A percentile compares a stretch with the other conserved stretches of the same genome.
Evolutionary conservation across 306 rosid species (phyloP).

Genomic region (Gastrolobium villosum): DNA sequence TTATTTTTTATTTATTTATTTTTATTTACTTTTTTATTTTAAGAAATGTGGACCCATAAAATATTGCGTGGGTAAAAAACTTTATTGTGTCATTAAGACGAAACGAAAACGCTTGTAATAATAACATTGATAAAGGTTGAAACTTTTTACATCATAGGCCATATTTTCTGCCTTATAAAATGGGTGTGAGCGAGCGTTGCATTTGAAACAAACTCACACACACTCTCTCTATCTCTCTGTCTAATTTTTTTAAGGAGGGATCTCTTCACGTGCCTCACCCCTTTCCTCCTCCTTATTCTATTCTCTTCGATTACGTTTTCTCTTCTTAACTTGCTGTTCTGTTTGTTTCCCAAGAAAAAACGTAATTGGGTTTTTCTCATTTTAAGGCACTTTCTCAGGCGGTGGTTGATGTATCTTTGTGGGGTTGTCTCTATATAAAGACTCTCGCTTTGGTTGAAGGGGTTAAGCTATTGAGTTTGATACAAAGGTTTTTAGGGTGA

Average conservation of each 20-base stretch:
- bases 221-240: neutral
- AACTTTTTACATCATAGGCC: neutral
- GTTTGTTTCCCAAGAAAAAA: constrained; percentile 45
- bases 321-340: neutral
- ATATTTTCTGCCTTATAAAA: constrained; percentile 60
- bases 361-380: constrained; percentile 33
- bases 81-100: no score
- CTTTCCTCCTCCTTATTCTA: neutral
- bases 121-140: neutral
- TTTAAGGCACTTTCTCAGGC: constrained; percentile 39
- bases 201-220: constrained; percentile 20
- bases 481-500: constrained; percentile 10
- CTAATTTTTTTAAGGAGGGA: constrained; percentile 20
- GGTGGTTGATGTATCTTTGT: constrained; percentile 45
- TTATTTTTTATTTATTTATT: no score
- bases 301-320: constrained; percentile 30
- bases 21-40: no score
- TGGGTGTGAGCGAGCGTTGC: constrained; percentile 54
- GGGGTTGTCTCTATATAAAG: constrained; percentile 5
- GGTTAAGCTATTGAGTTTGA: constrained; percentile 14
- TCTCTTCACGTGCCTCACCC: constrained; percentile 61
- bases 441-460: neutral
- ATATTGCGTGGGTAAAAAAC: no score
- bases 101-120: no score
- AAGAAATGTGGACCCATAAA: no score